Evolutionary conservation across 176 grass and related monocot species (phyloP).

Genomic region (Echinochloa phyllopogon): DNA sequence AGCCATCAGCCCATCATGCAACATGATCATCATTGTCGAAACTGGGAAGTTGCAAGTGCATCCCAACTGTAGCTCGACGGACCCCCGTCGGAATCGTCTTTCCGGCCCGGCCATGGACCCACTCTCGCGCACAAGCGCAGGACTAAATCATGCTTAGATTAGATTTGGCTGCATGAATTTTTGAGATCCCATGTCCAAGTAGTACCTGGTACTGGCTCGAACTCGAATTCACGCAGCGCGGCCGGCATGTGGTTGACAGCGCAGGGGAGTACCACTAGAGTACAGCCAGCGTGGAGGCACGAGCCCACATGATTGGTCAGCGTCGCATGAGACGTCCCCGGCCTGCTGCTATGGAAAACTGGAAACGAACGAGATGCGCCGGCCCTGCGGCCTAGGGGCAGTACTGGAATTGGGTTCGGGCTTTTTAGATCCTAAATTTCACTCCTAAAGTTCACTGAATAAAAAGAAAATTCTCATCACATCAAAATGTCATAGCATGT

Average conservation of each 20-base stretch:
- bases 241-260: slow-evolving; percentile 23
- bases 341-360: slow-evolving; percentile 8
- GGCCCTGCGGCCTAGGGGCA: not conserved
- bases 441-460: no score
- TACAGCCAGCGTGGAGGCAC: slow-evolving; percentile 10
- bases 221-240: slow-evolving; percentile 36
- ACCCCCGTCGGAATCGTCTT: not conserved
- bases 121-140: not conserved
- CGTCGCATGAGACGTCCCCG: not conserved
- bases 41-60: not conserved
- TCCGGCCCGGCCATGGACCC: not conserved
- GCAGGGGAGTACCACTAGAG: not conserved
- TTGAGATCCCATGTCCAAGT: not conserved
- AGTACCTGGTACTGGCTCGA: not conserved
- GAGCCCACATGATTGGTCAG: slow-evolving; percentile 39
- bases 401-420: not conserved
- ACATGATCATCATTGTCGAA: slow-evolving; percentile 6
- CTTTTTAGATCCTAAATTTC: no score
- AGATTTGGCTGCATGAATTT: no score
- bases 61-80: not conserved
- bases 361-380: slow-evolving; percentile 24
- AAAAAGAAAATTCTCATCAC: no score
- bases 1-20: slow-evolving; percentile 43
- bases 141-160: not conserved
- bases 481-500: no score